Evolutionary conservation across 2,329 filamentous ascomycete genomes (phyloP), one percentile per base, ranked within the genome.

Genomic region (Cryphonectria japonica): DNA sequence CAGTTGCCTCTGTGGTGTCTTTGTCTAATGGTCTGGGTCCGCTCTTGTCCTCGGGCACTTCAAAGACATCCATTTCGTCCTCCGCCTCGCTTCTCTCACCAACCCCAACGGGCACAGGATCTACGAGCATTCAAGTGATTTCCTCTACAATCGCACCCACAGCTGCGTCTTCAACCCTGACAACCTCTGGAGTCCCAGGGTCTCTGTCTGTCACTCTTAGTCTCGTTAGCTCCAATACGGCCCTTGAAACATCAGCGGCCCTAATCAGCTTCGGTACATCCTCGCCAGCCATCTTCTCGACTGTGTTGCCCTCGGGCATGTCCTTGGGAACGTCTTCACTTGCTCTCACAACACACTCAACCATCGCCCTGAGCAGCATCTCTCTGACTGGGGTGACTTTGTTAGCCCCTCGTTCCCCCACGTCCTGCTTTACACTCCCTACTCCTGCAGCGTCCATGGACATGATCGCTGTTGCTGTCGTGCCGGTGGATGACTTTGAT

Each of bases 381-480:
- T 66, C 70, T 19, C 57, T 76, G 54, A 76, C 73, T 16, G 72
- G 71, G 46, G 72, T 76, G 46, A 76, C 75, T 14, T 54, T 76
- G 37, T 69, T 76, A 19, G 69, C 75, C 22, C 71, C 74, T 13
- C 74, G 74, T 57, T 77, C 74, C 1, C 75, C 76, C 26, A 72
- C 75, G 13, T 76, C 75, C 1, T 76, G 76, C 69, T 77, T 73
- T 65, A 68, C 66, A 1, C 71, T 77, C 8, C 75, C 74, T 4
- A 75, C 71, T 13, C 74, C 76, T 13, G 63, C 72, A 0, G 57
- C 68, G 5, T 73, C 75, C 0, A 72, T 77, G 57, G 67, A 76
- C 32, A n/a, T 73, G 7, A 69, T 76, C 26, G 74, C 75, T 1
- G 71, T 76, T 7, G 69, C 73, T 8, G 69, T 73, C 8, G 69